Evolutionary conservation across 2,329 filamentous ascomycete species (phyloP).

Genomic region (Diaporthe ampelina): DNA sequence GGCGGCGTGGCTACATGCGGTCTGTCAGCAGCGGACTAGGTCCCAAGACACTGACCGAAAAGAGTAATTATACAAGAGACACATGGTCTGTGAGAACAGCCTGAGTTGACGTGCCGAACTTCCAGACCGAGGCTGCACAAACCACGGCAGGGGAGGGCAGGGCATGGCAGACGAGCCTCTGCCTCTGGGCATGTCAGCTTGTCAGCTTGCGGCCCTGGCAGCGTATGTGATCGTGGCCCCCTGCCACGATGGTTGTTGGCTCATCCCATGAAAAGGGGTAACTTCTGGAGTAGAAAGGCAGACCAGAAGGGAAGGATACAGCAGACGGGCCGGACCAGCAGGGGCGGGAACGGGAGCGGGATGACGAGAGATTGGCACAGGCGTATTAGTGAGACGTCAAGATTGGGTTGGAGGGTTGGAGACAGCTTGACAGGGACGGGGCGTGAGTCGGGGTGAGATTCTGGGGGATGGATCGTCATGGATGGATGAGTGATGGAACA

Average conservation of each 20-base stretch:
- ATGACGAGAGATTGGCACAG: conserved; percentile 15
- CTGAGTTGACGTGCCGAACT: background rate
- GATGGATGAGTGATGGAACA: background rate
- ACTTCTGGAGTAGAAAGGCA: too few relatives aligned
- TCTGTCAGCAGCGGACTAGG: conserved; percentile 11
- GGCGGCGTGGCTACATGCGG: conserved; percentile 20
- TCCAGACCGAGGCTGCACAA: background rate
- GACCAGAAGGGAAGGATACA: background rate
- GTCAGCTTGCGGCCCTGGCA: background rate
- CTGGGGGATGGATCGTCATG: background rate
- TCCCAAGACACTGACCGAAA: background rate
- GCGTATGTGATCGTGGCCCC: background rate
- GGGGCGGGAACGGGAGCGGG: conserved; percentile 29
- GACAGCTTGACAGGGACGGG: background rate
- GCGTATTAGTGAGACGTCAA: background rate
- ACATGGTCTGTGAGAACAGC: background rate
- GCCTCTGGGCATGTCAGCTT: background rate
- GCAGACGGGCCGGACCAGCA: conserved; percentile 30
- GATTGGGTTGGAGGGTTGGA: background rate
- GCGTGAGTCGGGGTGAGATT: background rate
- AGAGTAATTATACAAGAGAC: conserved; percentile 6
- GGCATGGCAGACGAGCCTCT: background rate
- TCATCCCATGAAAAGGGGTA: too few relatives aligned
- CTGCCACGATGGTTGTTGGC: too few relatives aligned
- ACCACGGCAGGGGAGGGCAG: background rate